A percentile compares a stretch with the other conserved stretches of the same genome.
phyloP scores from a whole-genome alignment of 345 rosid species.

The Lepidium africanum region DNA sequence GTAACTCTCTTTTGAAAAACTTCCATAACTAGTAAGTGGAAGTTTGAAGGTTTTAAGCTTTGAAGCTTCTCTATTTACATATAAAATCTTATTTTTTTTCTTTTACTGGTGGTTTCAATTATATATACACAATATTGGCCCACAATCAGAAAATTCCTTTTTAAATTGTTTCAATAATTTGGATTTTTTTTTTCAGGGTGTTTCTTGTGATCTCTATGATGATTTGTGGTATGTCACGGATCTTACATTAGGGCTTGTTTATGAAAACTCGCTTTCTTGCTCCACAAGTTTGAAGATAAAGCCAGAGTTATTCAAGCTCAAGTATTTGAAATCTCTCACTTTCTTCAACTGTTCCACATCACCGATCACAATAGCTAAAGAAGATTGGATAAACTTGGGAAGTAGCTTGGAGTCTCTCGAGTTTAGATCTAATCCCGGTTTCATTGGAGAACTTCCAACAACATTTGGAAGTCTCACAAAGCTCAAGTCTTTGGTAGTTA shows the following conservation, averaged over 20 bases:
- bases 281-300: slow-evolving; percentile 40
- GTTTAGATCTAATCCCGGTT: slow-evolving; percentile 73
- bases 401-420: slow-evolving; percentile 52
- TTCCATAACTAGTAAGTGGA: slow-evolving; percentile 18
- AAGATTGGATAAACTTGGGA: slow-evolving; percentile 49
- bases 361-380: slow-evolving; percentile 23
- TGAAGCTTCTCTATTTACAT: slow-evolving; percentile 16
- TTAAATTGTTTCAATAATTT: background rate
- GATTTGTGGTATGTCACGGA: slow-evolving; percentile 81
- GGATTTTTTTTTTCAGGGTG: slow-evolving; percentile 47
- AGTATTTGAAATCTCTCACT: slow-evolving; percentile 61
- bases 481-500: slow-evolving; percentile 68
- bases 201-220: slow-evolving; percentile 68
- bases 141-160: background rate
- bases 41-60: background rate
- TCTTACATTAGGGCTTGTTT: slow-evolving; percentile 61
- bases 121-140: slow-evolving; percentile 6
- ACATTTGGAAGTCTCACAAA: slow-evolving; percentile 42
- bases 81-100: slow-evolving; percentile 8
- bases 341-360: slow-evolving; percentile 65
- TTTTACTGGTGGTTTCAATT: slow-evolving; percentile 9
- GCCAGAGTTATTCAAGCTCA: slow-evolving; percentile 56
- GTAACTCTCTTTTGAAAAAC: slow-evolving; percentile 12
- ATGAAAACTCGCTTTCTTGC: slow-evolving; percentile 77
- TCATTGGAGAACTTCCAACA: slow-evolving; percentile 51